Evolutionary conservation across 495 filamentous ascomycete genomes (phyloP).

Genomic region (Daldinia loculata): DNA sequence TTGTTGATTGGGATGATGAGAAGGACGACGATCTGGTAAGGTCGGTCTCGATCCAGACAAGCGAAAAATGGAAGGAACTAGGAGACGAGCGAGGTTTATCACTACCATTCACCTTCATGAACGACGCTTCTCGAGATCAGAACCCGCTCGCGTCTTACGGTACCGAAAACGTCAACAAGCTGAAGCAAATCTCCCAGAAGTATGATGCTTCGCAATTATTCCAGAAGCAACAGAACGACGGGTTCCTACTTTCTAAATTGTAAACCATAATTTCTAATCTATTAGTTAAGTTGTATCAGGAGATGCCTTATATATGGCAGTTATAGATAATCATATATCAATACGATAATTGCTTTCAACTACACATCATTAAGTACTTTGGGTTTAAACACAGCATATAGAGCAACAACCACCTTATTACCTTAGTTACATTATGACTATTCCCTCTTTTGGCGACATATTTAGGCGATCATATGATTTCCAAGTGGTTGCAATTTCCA

Average conservation of each 20-base stretch:
- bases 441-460: too few relatives aligned
- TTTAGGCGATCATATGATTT: too few relatives aligned
- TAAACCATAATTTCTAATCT: background rate
- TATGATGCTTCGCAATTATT: conserved; percentile 32
- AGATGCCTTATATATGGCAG: background rate
- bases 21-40: conserved; percentile 28
- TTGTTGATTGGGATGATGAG: conserved; percentile 31
- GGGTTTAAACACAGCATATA: too few relatives aligned
- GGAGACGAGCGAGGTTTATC: conserved; percentile 6
- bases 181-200: conserved; percentile 23
- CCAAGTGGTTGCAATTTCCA: too few relatives aligned
- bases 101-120: conserved; percentile 17
- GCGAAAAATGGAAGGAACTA: conserved; percentile 17
- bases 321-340: background rate
- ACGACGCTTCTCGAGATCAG: conserved; percentile 26
- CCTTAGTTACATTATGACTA: too few relatives aligned
- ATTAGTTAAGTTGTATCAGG: background rate
- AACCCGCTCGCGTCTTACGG: conserved; percentile 38
- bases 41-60: conserved; percentile 19
- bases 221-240: conserved; percentile 27
- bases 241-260: conserved; percentile 27
- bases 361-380: background rate
- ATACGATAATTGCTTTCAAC: background rate
- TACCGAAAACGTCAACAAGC: conserved; percentile 22
- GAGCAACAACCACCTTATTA: too few relatives aligned